Conservation (phyloP, 208 protist genomes). For the Tritrichomonas foetus region DNA sequence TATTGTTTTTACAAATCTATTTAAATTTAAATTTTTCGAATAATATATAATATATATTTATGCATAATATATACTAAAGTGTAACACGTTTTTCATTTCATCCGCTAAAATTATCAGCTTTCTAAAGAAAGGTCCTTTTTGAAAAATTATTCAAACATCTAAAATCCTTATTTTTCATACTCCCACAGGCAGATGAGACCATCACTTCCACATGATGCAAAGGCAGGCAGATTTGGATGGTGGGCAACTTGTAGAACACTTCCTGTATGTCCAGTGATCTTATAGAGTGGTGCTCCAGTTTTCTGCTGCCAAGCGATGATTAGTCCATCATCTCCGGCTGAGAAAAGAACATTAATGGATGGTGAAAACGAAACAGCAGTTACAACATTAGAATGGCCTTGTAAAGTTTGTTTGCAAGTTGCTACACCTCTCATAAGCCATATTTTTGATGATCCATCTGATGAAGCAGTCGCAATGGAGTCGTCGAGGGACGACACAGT, state of each 20-base stretch:
- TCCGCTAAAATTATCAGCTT: too few species aligned
- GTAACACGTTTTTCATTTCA: too few species aligned
- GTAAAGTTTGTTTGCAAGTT: not conserved
- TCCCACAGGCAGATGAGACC: not conserved
- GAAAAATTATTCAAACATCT: too few species aligned
- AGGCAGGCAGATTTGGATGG: not conserved
- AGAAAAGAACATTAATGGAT: not conserved
- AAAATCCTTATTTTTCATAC: too few species aligned
- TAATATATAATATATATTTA: too few species aligned
- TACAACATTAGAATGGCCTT: not conserved
- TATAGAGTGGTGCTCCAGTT: not conserved
- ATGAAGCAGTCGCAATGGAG: not conserved
- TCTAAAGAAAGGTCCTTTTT: too few species aligned
- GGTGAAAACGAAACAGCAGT: not conserved
- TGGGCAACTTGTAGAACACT: not conserved
- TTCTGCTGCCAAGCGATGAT: not conserved
- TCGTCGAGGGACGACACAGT: not conserved
- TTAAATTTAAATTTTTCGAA: too few species aligned
- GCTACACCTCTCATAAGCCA: not conserved
- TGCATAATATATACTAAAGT: too few species aligned
- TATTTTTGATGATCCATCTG: not conserved
- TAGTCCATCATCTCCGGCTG: not conserved
- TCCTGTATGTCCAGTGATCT: not conserved
- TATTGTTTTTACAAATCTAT: too few species aligned
- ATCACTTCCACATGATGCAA: not conserved